Conservation (phyloP, 2,329 filamentous ascomycete species). For the Scedosporium minutisporum region DNA sequence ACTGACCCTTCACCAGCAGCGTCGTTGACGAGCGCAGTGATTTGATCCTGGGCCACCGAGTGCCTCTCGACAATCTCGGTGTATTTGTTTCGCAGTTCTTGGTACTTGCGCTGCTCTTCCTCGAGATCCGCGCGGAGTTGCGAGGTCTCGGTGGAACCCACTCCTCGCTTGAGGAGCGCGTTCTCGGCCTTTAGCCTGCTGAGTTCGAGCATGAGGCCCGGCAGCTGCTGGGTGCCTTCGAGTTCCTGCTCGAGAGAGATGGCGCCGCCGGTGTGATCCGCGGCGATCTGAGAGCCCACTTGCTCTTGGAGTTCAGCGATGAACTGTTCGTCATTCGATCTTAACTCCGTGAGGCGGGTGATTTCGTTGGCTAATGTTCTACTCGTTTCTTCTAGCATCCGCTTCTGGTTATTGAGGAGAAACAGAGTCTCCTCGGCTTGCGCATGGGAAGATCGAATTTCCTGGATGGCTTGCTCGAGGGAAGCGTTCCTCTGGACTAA, state of each 20-base stretch:
- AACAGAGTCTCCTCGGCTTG: slow-evolving; percentile 13
- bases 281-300: slow-evolving; percentile 20
- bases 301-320: slow-evolving; percentile 53
- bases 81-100: slow-evolving; percentile 43
- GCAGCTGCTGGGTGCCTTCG: slow-evolving; percentile 10
- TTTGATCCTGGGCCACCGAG: slow-evolving; percentile 46
- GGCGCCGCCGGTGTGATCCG: slow-evolving; percentile 16
- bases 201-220: slow-evolving; percentile 36
- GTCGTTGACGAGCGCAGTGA: slow-evolving; percentile 43
- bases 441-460: slow-evolving; percentile 13
- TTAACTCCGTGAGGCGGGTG: slow-evolving; percentile 34
- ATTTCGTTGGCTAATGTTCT: slow-evolving; percentile 36
- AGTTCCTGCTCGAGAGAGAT: slow-evolving; percentile 53
- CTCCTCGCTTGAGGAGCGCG: slow-evolving; percentile 43
- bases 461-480: slow-evolving; percentile 23
- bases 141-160: slow-evolving; percentile 44
- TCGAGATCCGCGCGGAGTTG: slow-evolving; percentile 47
- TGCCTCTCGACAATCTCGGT: slow-evolving; percentile 50
- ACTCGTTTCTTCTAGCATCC: slow-evolving; percentile 35
- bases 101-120: slow-evolving; percentile 37
- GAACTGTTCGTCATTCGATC: slow-evolving; percentile 40
- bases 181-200: slow-evolving; percentile 54
- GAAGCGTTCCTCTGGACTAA: slow-evolving; percentile 25
- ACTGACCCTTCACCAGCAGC: slow-evolving; percentile 48
- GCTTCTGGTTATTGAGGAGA: slow-evolving; percentile 29